Evolutionary conservation across 1,284 basidiomycete genomes (phyloP), one percentile per base, ranked within the genome.

Genomic region (Cryptococcus sp.): DNA sequence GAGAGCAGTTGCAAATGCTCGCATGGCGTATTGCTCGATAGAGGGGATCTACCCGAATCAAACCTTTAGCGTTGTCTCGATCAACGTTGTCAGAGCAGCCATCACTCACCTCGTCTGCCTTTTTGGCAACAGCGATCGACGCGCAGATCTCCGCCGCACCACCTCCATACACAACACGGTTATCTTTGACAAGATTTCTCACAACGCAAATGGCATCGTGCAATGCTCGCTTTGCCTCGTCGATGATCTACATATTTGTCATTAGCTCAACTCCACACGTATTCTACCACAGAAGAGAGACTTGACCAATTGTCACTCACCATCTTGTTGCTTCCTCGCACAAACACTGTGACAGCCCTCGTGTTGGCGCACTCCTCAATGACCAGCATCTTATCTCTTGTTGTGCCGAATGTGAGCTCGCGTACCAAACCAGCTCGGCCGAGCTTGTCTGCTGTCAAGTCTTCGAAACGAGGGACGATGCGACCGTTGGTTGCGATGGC

Each of bases 21-120:
- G 89, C 94, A 99, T 98, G 1, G 95, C 95, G 75, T 99, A 99
- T 82, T 99, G 95, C 80, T 99, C 95, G 70, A 99, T 95, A 10
- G 91, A 85, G 1, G 95, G 88, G 69, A 96, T 97, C 88, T 91
- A 46, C 41, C 15, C 37, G 29, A 10, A 34, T 34, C 29, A 10
- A n/a, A n/a, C 5, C 13, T 13, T 34, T 34, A 34, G 29, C 29
- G 13, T 34, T 34, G 8, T 5, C 13, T 5, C 29, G 13, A 34
- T 52, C 37, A 60, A 41, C 46, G 22, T 40, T 45, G 25, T 43
- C 22, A 37, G 50, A 41, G n/a, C 23, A 40, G 41, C 46, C 16
- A 48, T 40, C 16, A 72, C 80, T 46, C 57, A 90, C 89, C 80
- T 95, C 88, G 77, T 99, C 96, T 17, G 95, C 95, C 50, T 91